Base-by-base conservation (phyloP, 2,329 filamentous ascomycete genomes). In the Xylaria sp. region DNA sequence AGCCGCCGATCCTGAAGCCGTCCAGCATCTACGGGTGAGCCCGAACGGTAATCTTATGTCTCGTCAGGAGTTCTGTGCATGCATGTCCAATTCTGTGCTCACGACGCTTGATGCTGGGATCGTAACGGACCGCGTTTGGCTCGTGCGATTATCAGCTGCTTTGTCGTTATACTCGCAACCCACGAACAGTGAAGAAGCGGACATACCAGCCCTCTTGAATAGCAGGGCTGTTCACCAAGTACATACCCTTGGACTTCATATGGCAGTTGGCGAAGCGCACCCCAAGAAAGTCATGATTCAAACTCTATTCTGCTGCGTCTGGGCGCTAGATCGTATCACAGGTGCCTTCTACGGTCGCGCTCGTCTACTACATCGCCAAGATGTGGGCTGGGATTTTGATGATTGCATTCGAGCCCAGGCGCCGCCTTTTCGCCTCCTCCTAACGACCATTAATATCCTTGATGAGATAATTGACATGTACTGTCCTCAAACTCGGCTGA, bases 391-490 rank as follows among this genome's bases (percentile, higher is more conserved):
- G 55, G 79, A 84, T 60, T 64, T 87, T 0, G 80, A 84, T 0
- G 77, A 78, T 0, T 83, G 82, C 55, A 82, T 87, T 50, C 75
- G 77, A 21, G 78, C 78, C 47, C 83, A 86, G 47, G 76, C 79
- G 3, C 82, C 84, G 0, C 80, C 79, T 28, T 89, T 89, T 60
- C 81, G 83, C 3, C 75, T 89, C 0, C 81, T 89, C 21, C 73
- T 89, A 4, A 78, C 78, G 2, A 78, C 89, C 6, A 77, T 86
- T 3, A 75, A 79, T 42, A 80, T 86, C 70, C 77, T 89, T 0
- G 86, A 89, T 57, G 78, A 82, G 49, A 83, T 89, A 3, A 84
- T 89, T 60, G 81, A 82, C 28, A 73, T 89, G 6, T 89, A 89
- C 64, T 81, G 87, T 0, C 87, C 87, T 0, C 78, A 79, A 3